These are phyloP conservation scores for Amaranthus cruentus DNA, from an alignment of 148 eudicot genomes.

Conservation along the genomic window DNA sequence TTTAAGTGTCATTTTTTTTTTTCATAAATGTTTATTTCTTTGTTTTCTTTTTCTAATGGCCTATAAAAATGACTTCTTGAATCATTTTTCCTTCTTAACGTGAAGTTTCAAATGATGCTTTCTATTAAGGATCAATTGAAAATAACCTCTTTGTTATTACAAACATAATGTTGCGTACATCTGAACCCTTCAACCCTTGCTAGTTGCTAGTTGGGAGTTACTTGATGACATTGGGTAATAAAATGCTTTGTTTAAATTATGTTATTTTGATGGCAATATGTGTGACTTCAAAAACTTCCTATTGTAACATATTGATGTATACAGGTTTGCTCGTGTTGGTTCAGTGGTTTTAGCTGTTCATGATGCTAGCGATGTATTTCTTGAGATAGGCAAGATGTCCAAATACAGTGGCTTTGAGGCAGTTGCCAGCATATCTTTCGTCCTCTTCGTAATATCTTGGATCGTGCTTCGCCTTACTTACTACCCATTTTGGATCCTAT, in stretches of 20 bases:
- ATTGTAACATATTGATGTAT: background rate
- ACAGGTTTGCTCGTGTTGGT: constrained; percentile 90
- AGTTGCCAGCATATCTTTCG: constrained; percentile 72
- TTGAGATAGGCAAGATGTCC: constrained; percentile 95
- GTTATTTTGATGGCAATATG: background rate
- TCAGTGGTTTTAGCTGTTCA: constrained; percentile 86
- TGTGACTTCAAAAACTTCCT: background rate
- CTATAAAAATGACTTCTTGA: too few relatives aligned
- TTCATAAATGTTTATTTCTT: too few relatives aligned
- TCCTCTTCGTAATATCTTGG: constrained; percentile 84
- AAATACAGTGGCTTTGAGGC: constrained; percentile 80
- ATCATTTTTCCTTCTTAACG: too few relatives aligned
- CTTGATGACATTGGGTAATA: too few relatives aligned
- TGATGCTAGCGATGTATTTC: constrained; percentile 92
- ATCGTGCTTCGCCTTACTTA: constrained; percentile 81
- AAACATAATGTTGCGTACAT: too few relatives aligned
- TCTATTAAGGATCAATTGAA: too few relatives aligned
- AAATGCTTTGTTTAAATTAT: background rate
- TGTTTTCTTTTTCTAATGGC: too few relatives aligned
- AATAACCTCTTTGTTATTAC: too few relatives aligned
- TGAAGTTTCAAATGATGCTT: too few relatives aligned
- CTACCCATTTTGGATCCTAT: constrained; percentile 85
- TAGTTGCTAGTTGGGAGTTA: too few relatives aligned
- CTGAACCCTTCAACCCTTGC: too few relatives aligned
- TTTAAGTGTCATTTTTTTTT: too few relatives aligned